Base-by-base conservation (phyloP, 495 filamentous ascomycete species). In the Cercophora samala region DNA sequence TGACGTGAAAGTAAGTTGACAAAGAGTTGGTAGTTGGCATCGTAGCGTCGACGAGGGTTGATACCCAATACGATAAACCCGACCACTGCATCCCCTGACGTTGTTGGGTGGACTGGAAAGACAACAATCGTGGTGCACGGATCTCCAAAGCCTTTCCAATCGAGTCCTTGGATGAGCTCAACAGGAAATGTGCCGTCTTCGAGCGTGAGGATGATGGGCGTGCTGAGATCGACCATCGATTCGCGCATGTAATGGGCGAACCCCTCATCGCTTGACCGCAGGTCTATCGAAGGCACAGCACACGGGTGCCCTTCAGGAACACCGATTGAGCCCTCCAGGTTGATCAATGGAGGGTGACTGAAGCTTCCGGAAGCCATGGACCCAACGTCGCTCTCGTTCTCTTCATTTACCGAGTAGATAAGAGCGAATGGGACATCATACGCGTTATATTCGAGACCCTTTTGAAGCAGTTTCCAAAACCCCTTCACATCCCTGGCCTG, bases 11-110 rank as follows among this genome's bases (percentile, higher is more conserved):
- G 77, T n/a, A 92, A 78, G 69, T 86, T 86, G 60, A 91, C 79
- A 69, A 91, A 92, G 0, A 91, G 79, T 62, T 83, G 80, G 66
- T 91, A 92, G 69, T 90, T 88, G 60, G 87, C 84, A 69, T 92
- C 88, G 67, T 88, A 91, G 1, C 84, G 88, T 62, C 88, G 81
- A 26, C 89, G 77, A 42, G 89, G 89, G 74, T 92, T 92, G 3
- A 88, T 74, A 25, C 89, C 89, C 72, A 91, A 79, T 1, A 91
- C 85, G 26, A 91, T 77, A 69, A 91, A 92, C 3, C 89, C 89
- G 11, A 91, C 81, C 3, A 84, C 79, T 4, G 80, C 81, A 46
- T 86, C 82, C 13, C 86, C 86, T 3, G 84, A 86, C 11, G 85
- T 90, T 18, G 88, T 90, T 1, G 88, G 86, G 68, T 89, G 87